Evolutionary conservation across 306 rosid genomes (phyloP), one percentile per base, ranked within the genome.

Genomic region (Ceratonia siliqua): DNA sequence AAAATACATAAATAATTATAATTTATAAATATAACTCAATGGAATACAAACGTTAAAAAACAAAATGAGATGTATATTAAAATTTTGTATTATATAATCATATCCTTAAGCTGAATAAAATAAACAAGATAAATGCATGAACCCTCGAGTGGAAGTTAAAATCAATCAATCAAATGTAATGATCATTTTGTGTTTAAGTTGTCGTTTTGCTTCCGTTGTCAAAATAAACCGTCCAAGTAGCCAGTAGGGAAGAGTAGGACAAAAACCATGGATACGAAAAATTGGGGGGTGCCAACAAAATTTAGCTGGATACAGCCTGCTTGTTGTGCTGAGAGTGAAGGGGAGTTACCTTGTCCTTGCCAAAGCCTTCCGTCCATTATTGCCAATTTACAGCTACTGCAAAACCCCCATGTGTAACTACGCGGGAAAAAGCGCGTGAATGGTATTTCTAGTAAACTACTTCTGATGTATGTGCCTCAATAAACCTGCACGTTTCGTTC

Each of bases 391-490:
- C n/a, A n/a, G n/a, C n/a, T n/a, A n/a, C n/a, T n/a, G n/a, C n/a
- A n/a, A n/a, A n/a, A n/a, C n/a, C n/a, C n/a, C 20, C 4, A 20
- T 5, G 7, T 12, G 62, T 25, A 15, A 56, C 8, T 12, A 13
- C 8, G 38, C 62, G 62, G 62, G 35, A 65, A 27, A 62, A 45
- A 8, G 72, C 41, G 73, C 73, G 73, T 68, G 32, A 10, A 17
- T 17, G 59, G 14, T n/a, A n/a, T 66, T 27, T 4, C 3, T 2
- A 32, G 6, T 53, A 41, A 13, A 27, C 8, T 5, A 9, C 33
- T 2, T 25, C 55, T n/a, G 25, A 45, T 12, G 30, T 46, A n/a
- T 28, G 14, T 10, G 25, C 38, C 41, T 66, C 56, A 32, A 27
- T n/a, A n/a, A n/a, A n/a, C n/a, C n/a, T n/a, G n/a, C n/a, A n/a